Conservation (phyloP, 192 early-diverging fungal genomes). For the Rhizophagus prolifer region DNA sequence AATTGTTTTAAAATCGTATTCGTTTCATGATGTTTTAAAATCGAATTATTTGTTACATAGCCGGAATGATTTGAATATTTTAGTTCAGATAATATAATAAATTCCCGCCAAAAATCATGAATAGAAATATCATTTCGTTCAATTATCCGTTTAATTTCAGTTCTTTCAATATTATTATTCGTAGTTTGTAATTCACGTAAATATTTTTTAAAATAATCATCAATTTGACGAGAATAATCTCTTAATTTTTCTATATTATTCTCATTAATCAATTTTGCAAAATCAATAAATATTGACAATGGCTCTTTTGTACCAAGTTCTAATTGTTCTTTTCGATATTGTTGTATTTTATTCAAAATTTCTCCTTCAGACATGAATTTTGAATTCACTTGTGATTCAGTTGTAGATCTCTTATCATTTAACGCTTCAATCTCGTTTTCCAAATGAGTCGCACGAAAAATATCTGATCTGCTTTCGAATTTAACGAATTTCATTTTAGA, state of each 20-base stretch:
- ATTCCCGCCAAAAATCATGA: slow-evolving; percentile 17
- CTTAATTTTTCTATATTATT: background rate
- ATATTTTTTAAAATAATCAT: slow-evolving; percentile 2
- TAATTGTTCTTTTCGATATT: background rate
- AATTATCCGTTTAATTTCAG: background rate
- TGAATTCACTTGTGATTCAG: background rate
- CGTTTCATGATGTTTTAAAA: too few species aligned
- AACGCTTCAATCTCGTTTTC: background rate
- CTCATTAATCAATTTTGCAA: slow-evolving; percentile 1
- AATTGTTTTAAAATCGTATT: background rate
- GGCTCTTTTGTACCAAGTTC: too few species aligned
- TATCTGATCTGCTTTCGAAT: background rate
- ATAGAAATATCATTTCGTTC: slow-evolving; percentile 16
- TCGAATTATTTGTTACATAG: too few species aligned
- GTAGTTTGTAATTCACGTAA: background rate
- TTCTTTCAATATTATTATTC: background rate
- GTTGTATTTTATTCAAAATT: background rate
- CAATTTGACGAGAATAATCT: background rate
- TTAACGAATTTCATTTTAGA: background rate
- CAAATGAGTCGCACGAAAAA: background rate
- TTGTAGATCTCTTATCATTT: background rate
- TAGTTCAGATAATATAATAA: background rate
- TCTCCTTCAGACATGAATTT: slow-evolving; percentile 6
- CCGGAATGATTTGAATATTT: background rate
- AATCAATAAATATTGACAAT: background rate